These are phyloP conservation scores for Davidsoniella neocaledoniae DNA, from an alignment of 2,329 filamentous ascomycete species.

Conservation along the genomic window DNA sequence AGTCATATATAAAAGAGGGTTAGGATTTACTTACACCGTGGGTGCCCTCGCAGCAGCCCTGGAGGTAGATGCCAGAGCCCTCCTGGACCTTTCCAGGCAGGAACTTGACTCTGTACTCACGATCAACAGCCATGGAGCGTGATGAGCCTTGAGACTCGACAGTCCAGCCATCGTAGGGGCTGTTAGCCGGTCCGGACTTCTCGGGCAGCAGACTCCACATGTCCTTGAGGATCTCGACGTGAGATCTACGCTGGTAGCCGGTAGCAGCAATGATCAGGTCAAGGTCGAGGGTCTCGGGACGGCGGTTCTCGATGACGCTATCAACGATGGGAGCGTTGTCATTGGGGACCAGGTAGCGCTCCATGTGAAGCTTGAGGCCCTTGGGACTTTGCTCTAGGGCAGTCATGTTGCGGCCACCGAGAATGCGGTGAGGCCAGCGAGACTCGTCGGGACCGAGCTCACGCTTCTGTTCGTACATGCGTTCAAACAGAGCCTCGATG, in stretches of 20 bases:
- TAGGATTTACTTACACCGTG: conserved; percentile 70
- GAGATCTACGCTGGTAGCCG: conserved; percentile 63
- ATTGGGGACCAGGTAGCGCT: conserved; percentile 7
- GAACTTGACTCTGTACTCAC: conserved; percentile 68
- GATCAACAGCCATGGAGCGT: conserved; percentile 40
- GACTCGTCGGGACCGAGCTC: conserved; percentile 49
- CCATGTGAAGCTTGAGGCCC: conserved; percentile 39
- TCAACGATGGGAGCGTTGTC: conserved; percentile 24
- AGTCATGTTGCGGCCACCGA: conserved; percentile 49
- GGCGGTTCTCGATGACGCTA: conserved; percentile 20
- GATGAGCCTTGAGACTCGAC: conserved; percentile 21
- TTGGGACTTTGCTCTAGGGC: conserved; percentile 36
- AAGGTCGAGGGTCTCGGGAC: conserved; percentile 50
- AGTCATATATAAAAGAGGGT: conserved; percentile 1
- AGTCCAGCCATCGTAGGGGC: conserved; percentile 23
- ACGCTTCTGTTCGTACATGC: conserved; percentile 72
- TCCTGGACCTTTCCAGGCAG: conserved; percentile 48
- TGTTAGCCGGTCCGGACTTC: conserved; percentile 20
- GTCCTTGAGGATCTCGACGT: conserved; percentile 57
- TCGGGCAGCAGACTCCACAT: conserved; percentile 47
- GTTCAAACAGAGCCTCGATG: conserved; percentile 75
- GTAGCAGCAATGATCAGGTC: conserved; percentile 77
- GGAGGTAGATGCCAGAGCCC: conserved; percentile 72
- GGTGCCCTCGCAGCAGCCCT: conserved; percentile 83
- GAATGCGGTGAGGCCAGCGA: conserved; percentile 68